Percentiles rank a stretch among this genome's conserved stretches.
These are phyloP conservation scores for Forsythia viridissima DNA, from an alignment of 257 asterid species.

Conservation along the genomic window DNA sequence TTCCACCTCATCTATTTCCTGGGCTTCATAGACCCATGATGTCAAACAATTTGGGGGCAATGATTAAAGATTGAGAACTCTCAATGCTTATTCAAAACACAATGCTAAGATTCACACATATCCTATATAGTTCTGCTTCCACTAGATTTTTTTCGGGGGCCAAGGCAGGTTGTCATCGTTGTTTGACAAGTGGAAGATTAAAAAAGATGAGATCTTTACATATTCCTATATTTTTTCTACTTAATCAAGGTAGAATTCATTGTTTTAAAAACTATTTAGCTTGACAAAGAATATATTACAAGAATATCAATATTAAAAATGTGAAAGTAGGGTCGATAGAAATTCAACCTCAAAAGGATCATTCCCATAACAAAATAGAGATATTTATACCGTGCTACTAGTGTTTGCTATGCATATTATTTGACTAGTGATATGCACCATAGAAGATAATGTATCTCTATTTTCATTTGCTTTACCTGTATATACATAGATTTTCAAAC, in stretches of 20 bases:
- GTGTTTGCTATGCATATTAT: constrained; percentile 7
- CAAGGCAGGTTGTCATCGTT: background rate
- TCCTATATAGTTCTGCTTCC: background rate
- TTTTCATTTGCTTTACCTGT: background rate
- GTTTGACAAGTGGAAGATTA: background rate
- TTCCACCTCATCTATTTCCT: background rate
- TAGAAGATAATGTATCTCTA: background rate
- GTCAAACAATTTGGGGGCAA: background rate
- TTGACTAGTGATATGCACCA: background rate
- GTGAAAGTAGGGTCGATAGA: background rate
- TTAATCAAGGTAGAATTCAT: background rate
- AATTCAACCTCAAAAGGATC: background rate
- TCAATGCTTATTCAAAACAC: background rate
- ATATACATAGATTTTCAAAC: constrained; percentile 3
- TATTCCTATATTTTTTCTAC: background rate
- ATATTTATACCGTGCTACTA: constrained; percentile 3
- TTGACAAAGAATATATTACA: background rate
- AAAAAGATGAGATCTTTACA: background rate
- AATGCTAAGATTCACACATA: background rate
- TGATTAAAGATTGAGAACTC: background rate
- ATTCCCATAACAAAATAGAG: background rate
- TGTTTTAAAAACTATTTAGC: background rate
- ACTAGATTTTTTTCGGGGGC: background rate
- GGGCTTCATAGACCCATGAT: background rate
- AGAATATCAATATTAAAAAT: background rate